phyloP scores from a whole-genome alignment of 305 asterid genomes.

The Ilex paraguariensis region DNA sequence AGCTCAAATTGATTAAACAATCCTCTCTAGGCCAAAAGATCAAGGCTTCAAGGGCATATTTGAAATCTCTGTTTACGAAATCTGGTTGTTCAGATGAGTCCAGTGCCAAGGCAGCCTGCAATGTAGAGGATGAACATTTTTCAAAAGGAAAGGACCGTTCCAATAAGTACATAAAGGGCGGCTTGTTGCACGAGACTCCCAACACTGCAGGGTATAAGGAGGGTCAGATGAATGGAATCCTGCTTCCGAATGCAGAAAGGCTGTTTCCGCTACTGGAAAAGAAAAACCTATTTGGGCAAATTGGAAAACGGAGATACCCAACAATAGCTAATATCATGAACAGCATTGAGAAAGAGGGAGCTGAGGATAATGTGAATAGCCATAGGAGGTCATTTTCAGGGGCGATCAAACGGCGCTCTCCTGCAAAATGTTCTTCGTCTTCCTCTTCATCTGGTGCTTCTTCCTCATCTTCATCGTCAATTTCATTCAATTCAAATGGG shows the following conservation, averaged over 20 bases:
- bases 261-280: constrained; percentile 5
- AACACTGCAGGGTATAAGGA: too few relatives aligned
- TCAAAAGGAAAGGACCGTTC: constrained; percentile 15
- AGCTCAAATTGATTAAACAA: constrained; percentile 47
- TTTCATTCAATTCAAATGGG: constrained; percentile 42
- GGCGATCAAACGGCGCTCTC: constrained; percentile 58
- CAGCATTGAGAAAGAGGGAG: constrained; percentile 29
- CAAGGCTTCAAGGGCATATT: constrained; percentile 49
- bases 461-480: constrained; percentile 22
- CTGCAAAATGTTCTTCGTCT: constrained; percentile 44
- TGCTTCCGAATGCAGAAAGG: too few relatives aligned
- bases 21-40: constrained; percentile 50
- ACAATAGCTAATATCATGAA: constrained; percentile 42
- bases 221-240: too few relatives aligned
- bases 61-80: constrained; percentile 51
- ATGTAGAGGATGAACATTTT: constrained; percentile 11
- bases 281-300: constrained; percentile 22
- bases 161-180: constrained; percentile 21
- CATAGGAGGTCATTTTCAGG: constrained; percentile 78
- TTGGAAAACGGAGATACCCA: constrained; percentile 33
- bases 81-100: constrained; percentile 39
- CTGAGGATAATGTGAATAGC: constrained; percentile 15
- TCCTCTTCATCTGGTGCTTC: constrained; percentile 34
- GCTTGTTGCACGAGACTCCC: too few relatives aligned
- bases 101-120: constrained; percentile 13